phyloP scores from a whole-genome alignment of 108 stramenopile species.

The Chaetoceros muelleri region DNA sequence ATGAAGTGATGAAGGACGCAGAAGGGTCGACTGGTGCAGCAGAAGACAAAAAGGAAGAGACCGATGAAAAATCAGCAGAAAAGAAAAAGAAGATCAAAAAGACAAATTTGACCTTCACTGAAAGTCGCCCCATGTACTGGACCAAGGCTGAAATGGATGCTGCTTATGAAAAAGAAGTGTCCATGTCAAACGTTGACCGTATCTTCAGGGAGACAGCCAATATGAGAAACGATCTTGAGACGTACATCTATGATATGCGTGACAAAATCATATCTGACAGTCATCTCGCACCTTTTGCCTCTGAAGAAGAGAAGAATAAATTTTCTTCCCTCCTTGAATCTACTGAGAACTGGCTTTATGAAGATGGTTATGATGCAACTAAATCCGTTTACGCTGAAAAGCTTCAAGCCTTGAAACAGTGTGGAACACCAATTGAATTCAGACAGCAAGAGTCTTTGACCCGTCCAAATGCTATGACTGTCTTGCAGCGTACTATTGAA shows the following conservation, averaged over 20 bases:
- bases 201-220: conserved; percentile 91
- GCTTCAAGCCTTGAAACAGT: conserved; percentile 71
- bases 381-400: conserved; percentile 86
- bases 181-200: conserved; percentile 82
- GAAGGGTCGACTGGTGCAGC: conserved; percentile 37
- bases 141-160: conserved; percentile 69
- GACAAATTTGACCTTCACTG: conserved; percentile 73
- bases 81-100: conserved; percentile 89
- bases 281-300: conserved; percentile 61
- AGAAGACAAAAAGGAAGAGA: conserved; percentile 34
- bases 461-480: conserved; percentile 60
- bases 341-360: conserved; percentile 96
- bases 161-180: conserved; percentile 72
- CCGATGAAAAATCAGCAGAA: conserved; percentile 32
- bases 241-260: conserved; percentile 97
- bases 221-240: conserved; percentile 96
- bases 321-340: conserved; percentile 59
- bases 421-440: conserved; percentile 83
- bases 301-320: conserved; percentile 68
- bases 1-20: conserved; percentile 19
- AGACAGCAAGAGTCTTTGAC: conserved; percentile 65
- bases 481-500: conserved; percentile 71
- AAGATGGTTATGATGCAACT: conserved; percentile 95
- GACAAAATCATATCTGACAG: conserved; percentile 86
- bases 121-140: conserved; percentile 59